These are phyloP conservation scores for Spiraea crenata DNA, from an alignment of 331 rosid genomes.

Conservation along the genomic window DNA sequence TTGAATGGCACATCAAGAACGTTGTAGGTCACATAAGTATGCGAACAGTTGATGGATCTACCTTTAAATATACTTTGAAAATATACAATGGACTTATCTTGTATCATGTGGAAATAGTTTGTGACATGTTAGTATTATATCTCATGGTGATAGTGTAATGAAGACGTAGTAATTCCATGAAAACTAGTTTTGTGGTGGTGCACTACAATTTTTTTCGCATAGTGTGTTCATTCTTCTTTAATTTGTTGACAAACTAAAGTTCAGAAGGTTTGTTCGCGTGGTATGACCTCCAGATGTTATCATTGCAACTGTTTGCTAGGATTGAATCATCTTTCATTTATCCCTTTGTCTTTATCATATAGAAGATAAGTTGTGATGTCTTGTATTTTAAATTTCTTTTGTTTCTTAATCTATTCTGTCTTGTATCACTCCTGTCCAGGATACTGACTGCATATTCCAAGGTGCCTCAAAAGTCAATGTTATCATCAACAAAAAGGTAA, in stretches of 20 bases:
- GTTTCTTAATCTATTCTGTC: background rate
- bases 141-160: background rate
- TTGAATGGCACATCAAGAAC: background rate
- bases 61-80: background rate
- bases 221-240: background rate
- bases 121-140: background rate
- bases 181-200: background rate
- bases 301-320: background rate
- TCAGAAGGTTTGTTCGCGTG: background rate
- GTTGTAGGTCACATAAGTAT: background rate
- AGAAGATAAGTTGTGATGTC: background rate
- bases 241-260: background rate
- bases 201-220: background rate
- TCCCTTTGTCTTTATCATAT: background rate
- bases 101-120: background rate
- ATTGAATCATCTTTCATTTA: background rate
- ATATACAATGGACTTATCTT: background rate
- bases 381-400: background rate
- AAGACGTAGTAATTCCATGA: background rate
- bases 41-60: background rate
- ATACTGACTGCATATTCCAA: constrained; percentile 74
- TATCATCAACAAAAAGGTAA: constrained; percentile 27
- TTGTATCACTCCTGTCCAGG: constrained; percentile 29
- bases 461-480: constrained; percentile 55
- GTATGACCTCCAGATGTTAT: background rate